Evolutionary conservation across 2,329 filamentous ascomycete species (phyloP), one percentile per base, ranked within the genome.

Genomic region (Colletotrichum chrysophilum): DNA sequence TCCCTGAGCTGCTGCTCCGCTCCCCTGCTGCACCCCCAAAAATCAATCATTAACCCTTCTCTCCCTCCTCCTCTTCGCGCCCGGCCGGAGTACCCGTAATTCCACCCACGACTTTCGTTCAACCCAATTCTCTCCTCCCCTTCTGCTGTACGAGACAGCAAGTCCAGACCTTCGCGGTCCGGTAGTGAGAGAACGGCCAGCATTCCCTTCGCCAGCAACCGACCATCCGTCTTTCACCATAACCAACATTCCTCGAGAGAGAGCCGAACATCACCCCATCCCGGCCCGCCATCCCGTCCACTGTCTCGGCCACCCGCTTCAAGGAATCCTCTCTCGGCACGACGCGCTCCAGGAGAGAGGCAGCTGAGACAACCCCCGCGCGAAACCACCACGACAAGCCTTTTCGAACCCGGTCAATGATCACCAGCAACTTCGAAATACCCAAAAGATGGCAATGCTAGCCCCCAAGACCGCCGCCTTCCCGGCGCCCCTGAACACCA

Each of bases 401-500:
- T 43, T 67, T 34, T 70, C 32, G 26, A 43, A 68, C 30, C 24
- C 48, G 32, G 64, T 70, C 73, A 76, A 70, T 74, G 69, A 30
- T 21, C 43, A 32, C 30, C 32, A 66, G 43, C 43, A 16, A 26
- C 13, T 4, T 18, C 26, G 32, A 61, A 36, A 38, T 56, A 48
- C 4, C 21, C 32, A 14, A 74, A 83, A 78, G 72, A 95, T 96
- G 94, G 93, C 94, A 81, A 94, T 96, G 92, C 87, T 96, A 81
- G 94, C 94, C 78, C 92, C 94, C 76, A 95, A 96, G 84, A 88
- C 93, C 80, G 89, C 93, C 58, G 52, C 66, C 58, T 95, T 93
- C 82, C 89, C 93, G 79, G 86, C 91, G 69, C 87, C 90, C 70
- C 84, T 93, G 80, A 86, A 84, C 78, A 86, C 87, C 61, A 85